Evolutionary conservation across 139 green algal species (phyloP), one percentile per base, ranked within the genome.

Genomic region (Axilococcus clingmanii): DNA sequence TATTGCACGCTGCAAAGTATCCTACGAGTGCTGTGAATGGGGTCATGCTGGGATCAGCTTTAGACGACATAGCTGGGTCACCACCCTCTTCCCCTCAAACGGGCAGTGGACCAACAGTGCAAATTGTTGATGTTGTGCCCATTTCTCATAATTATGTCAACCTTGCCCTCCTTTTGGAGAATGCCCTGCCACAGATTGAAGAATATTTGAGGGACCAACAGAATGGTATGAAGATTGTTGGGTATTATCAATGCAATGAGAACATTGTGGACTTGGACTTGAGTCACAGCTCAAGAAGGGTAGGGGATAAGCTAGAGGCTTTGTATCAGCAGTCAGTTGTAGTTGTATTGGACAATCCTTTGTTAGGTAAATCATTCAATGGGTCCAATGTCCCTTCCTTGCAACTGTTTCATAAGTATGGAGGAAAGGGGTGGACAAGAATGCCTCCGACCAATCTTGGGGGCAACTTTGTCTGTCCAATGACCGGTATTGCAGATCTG

Each of bases 211-310:
- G 55, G 29, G 40, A 65, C 40, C 33, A 63, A 37, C 38, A 48
- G 12, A 4, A 24, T 5, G 58, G 47, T 14, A 49, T 74, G 14
- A n/a, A 59, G n/a, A 44, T 89, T 24, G 61, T 90, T 1, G 81
- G 81, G 9, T 85, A 86, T 61, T 90, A 90, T 58, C 76, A 90
- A 42, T 67, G 50, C 19, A 86, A 87, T 34, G 74, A 81, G 38
- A 66, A 52, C 16, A 52, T 77, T 2, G 48, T 53, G 2, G 75
- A 87, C 31, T 27, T 36, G 9, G 70, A 87, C 31, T 61, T 90
- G n/a, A 52, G 66, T 4, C 31, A 55, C 16, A 35, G 54, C 9
- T 68, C 61, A 1, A 55, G 59, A 4, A 81, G 70, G 9, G 61
- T 87, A 17, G 79, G 73, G 19, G 77, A 86, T 66, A 59, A 66